Percentiles rank a stretch among this genome's conserved stretches.
phyloP scores from a whole-genome alignment of 805 yeast species.

The Monosporozyma servazzii region DNA sequence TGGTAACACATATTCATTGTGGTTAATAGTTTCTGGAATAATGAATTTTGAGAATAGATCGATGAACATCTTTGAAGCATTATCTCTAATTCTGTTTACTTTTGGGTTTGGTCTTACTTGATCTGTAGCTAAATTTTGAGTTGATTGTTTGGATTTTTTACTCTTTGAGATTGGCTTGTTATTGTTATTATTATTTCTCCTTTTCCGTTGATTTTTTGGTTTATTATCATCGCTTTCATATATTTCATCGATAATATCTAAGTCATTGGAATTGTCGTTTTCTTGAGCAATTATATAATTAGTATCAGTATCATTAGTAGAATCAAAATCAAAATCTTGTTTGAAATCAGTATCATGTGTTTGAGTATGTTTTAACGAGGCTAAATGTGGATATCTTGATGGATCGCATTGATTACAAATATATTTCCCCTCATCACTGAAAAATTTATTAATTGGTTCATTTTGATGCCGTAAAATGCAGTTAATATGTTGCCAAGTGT shows the following conservation, averaged over 20 bases:
- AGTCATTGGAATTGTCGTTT: not conserved
- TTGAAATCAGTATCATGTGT: slow-evolving; percentile 13
- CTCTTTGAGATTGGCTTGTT: slow-evolving; percentile 1
- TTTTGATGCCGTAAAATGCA: slow-evolving; percentile 42
- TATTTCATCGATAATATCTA: not conserved
- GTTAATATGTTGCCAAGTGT: slow-evolving; percentile 62
- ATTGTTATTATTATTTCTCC: slow-evolving; percentile 2
- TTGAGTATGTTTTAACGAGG: not conserved
- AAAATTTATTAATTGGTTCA: slow-evolving; percentile 13
- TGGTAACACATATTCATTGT: slow-evolving; percentile 18
- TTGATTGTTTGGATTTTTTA: slow-evolving; percentile 2
- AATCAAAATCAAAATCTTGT: slow-evolving; percentile 7
- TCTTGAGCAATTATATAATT: not conserved
- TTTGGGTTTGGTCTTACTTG: not conserved
- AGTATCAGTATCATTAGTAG: not conserved
- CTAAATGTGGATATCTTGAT: slow-evolving; percentile 28
- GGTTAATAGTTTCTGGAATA: slow-evolving; percentile 19
- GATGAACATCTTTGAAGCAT: slow-evolving; percentile 44
- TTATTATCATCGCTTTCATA: slow-evolving; percentile 2
- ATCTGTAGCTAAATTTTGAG: not conserved
- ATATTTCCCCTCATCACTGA: slow-evolving; percentile 39
- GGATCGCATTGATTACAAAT: slow-evolving; percentile 49
- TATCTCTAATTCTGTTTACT: slow-evolving; percentile 34
- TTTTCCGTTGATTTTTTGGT: slow-evolving; percentile 2
- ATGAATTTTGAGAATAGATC: slow-evolving; percentile 36